Evolutionary conservation across 176 grass and related monocot species (phyloP).

Genomic region (Musa beccarii): DNA sequence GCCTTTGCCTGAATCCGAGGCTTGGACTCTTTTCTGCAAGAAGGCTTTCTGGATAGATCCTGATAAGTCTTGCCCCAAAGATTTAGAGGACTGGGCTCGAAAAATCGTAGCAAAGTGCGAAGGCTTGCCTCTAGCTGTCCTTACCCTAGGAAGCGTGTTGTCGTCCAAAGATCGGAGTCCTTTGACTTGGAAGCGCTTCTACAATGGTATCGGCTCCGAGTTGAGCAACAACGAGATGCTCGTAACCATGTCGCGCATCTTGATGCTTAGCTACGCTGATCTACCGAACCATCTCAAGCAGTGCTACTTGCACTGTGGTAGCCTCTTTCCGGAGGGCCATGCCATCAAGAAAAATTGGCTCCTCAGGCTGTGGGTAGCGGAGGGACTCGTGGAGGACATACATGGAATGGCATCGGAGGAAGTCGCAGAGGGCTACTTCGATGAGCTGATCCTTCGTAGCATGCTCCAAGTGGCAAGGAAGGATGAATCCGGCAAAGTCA

Average conservation of each 20-base stretch:
- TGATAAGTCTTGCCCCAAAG: not conserved
- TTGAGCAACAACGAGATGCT: not conserved
- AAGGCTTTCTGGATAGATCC: not conserved
- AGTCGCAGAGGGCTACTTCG: not conserved
- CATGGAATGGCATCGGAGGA: not conserved
- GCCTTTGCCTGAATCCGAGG: not conserved
- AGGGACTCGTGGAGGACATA: not conserved
- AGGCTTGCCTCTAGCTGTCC: not conserved
- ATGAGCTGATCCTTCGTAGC: not conserved
- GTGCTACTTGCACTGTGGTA: slow-evolving; percentile 2
- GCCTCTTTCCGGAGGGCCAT: not conserved
- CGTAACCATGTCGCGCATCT: not conserved
- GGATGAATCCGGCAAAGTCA: not conserved
- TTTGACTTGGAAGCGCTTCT: not conserved
- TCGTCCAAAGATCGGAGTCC: not conserved
- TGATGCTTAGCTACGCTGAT: not conserved
- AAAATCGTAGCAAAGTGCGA: not conserved
- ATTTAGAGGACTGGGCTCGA: slow-evolving; percentile 4
- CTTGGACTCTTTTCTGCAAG: not conserved
- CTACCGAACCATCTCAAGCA: not conserved
- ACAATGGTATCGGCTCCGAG: not conserved
- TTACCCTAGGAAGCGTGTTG: not conserved
- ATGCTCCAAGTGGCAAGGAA: not conserved
- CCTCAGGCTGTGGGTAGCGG: not conserved
- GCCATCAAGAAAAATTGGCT: slow-evolving; percentile 1